Conservation (phyloP, 352 stramenopile genomes). For the Nothophytophthora sp. region DNA sequence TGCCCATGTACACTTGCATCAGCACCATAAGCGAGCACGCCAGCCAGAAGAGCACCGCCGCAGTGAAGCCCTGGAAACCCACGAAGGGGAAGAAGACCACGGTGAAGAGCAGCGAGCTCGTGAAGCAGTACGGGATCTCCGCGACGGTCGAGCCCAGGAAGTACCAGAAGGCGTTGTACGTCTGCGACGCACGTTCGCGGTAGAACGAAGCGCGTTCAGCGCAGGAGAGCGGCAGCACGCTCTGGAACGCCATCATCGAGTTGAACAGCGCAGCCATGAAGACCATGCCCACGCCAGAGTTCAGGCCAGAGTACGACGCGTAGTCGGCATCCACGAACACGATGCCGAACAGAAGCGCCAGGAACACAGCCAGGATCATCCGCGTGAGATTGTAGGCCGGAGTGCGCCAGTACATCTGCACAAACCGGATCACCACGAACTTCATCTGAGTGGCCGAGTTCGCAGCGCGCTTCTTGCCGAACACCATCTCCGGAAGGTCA, state of each 20-base stretch:
- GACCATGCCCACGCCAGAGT: slow-evolving; percentile 58
- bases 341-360: slow-evolving; percentile 71
- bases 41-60: slow-evolving; percentile 25
- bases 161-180: slow-evolving; percentile 72
- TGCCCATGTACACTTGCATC: slow-evolving; percentile 64
- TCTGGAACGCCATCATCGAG: slow-evolving; percentile 65
- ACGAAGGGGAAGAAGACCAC: slow-evolving; percentile 24
- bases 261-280: slow-evolving; percentile 78
- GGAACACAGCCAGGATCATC: slow-evolving; percentile 43
- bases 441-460: slow-evolving; percentile 19
- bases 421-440: slow-evolving; percentile 26
- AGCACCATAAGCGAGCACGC: slow-evolving; percentile 21
- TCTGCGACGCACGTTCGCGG: slow-evolving; percentile 71
- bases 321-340: slow-evolving; percentile 47
- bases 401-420: slow-evolving; percentile 76
- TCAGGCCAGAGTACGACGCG: slow-evolving; percentile 30
- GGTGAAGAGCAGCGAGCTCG: slow-evolving; percentile 28
- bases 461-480: slow-evolving; percentile 17
- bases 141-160: slow-evolving; percentile 25
- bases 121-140: slow-evolving; percentile 43
- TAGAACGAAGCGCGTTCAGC: slow-evolving; percentile 85
- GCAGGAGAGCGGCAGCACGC: slow-evolving; percentile 62
- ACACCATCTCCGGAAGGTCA: slow-evolving; percentile 13
- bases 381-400: slow-evolving; percentile 78
- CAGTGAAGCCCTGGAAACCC: slow-evolving; percentile 2